phyloP scores from a whole-genome alignment of 495 filamentous ascomycete genomes.

The Letharia columbiana region DNA sequence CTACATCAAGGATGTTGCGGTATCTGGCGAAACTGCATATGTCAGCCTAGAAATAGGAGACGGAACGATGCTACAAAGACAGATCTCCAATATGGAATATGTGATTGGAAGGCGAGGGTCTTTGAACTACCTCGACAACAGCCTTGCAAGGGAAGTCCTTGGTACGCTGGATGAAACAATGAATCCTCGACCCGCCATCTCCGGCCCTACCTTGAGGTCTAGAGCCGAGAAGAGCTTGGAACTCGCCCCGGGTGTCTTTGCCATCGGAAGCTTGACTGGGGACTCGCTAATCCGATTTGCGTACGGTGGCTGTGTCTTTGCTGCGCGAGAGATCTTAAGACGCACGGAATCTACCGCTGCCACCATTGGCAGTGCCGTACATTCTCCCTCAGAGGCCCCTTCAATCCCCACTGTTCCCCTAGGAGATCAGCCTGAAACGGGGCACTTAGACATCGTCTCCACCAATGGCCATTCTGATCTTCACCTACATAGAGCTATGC shows the following conservation, averaged over 20 bases:
- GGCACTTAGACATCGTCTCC: neutral
- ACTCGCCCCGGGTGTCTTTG: slow-evolving; percentile 47
- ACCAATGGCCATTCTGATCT: slow-evolving; percentile 7
- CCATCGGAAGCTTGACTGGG: slow-evolving; percentile 55
- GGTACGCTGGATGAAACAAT: slow-evolving; percentile 24
- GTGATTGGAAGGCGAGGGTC: slow-evolving; percentile 54
- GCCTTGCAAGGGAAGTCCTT: slow-evolving; percentile 45
- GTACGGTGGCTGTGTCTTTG: slow-evolving; percentile 52
- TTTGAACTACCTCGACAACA: slow-evolving; percentile 43
- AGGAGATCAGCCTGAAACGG: neutral
- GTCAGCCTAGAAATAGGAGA: slow-evolving; percentile 42
- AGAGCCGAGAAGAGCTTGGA: slow-evolving; percentile 48
- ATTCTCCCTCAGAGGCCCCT: neutral
- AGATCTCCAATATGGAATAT: slow-evolving; percentile 47
- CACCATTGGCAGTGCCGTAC: neutral
- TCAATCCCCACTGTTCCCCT: neutral
- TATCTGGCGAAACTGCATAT: slow-evolving; percentile 29
- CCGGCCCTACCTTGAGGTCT: slow-evolving; percentile 47
- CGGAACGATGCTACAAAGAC: slow-evolving; percentile 38
- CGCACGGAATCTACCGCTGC: neutral
- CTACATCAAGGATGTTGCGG: slow-evolving; percentile 38
- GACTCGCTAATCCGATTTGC: slow-evolving; percentile 59
- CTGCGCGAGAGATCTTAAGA: slow-evolving; percentile 46
- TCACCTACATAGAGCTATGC: neutral
- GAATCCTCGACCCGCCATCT: slow-evolving; percentile 35